Percentiles rank a stretch among this genome's conserved stretches.
These are phyloP conservation scores for Coemansia sp. DNA, from an alignment of 192 early-diverging fungal genomes.

Conservation along the genomic window DNA sequence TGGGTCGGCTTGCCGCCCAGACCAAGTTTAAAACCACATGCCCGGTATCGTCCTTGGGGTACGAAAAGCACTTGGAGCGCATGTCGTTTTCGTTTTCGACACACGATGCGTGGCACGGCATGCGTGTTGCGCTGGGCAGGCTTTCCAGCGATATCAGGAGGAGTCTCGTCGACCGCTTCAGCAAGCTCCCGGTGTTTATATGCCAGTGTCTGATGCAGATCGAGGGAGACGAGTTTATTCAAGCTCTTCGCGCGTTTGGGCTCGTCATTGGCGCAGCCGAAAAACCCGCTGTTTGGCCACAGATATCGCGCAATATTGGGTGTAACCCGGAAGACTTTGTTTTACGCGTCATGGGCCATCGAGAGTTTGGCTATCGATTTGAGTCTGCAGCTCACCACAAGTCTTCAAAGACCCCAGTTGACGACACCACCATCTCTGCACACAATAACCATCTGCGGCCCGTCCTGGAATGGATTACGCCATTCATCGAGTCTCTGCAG, in stretches of 20 bases:
- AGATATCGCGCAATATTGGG: conserved; percentile 1
- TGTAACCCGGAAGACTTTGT: conserved; percentile 24
- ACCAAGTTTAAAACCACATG: neutral
- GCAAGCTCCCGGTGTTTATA: conserved; percentile 17
- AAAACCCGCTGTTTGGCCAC: conserved; percentile 17
- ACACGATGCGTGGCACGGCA: conserved; percentile 31
- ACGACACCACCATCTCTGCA: conserved; percentile 10
- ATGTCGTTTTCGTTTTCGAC: conserved; percentile 28
- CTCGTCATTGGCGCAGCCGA: conserved; percentile 27
- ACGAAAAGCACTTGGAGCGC: neutral
- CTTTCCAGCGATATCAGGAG: conserved; percentile 21
- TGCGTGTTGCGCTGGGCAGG: conserved; percentile 26
- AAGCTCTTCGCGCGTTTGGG: conserved; percentile 34
- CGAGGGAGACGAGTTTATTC: conserved; percentile 26
- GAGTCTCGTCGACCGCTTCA: conserved; percentile 21
- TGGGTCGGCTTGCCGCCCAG: conserved; percentile 8
- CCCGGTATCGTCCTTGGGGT: conserved; percentile 1
- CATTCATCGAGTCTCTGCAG: conserved; percentile 40
- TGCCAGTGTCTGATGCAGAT: conserved; percentile 17
- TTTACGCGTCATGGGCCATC: conserved; percentile 6
- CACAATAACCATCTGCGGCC: conserved; percentile 30
- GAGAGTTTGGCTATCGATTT: conserved; percentile 14
- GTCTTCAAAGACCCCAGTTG: neutral
- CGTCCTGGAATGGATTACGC: conserved; percentile 44
- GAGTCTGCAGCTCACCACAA: neutral